phyloP scores from a whole-genome alignment of 2,329 filamentous ascomycete genomes.

The Colletotrichum viniferum region DNA sequence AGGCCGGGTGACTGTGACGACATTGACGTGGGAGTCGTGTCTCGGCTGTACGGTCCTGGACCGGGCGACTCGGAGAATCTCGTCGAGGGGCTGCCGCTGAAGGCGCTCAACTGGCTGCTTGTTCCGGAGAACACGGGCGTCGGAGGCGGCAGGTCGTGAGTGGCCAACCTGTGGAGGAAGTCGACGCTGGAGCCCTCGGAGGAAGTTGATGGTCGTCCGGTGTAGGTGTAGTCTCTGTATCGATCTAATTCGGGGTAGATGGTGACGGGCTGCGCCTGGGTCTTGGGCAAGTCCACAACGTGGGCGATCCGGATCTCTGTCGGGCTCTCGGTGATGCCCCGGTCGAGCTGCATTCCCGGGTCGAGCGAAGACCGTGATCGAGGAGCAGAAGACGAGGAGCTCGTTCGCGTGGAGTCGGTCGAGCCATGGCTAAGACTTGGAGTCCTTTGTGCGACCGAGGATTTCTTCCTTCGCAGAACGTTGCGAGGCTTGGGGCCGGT shows the following conservation, averaged over 20 bases:
- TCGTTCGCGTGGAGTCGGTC: conserved; percentile 40
- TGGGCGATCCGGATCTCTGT: conserved; percentile 47
- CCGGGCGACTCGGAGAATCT: conserved; percentile 75
- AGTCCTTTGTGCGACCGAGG: conserved; percentile 46
- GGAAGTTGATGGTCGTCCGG: conserved; percentile 39
- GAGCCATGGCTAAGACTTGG: conserved; percentile 36
- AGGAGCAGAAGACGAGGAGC: conserved; percentile 47
- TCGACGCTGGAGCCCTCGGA: conserved; percentile 43
- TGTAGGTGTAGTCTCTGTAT: conserved; percentile 49
- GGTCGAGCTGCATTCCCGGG: conserved; percentile 42
- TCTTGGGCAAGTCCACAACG: conserved; percentile 42
- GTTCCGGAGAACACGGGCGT: conserved; percentile 66
- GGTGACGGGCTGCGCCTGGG: conserved; percentile 44
- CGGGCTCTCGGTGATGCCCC: conserved; percentile 47
- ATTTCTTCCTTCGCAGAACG: conserved; percentile 55
- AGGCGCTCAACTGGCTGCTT: conserved; percentile 59
- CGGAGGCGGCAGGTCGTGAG: conserved; percentile 69
- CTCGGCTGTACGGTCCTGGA: conserved; percentile 73
- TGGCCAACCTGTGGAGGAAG: conserved; percentile 61
- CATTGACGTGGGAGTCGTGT: conserved; percentile 79
- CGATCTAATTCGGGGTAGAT: conserved; percentile 67
- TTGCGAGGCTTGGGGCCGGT: conserved; percentile 40
- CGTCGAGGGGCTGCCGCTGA: conserved; percentile 76
- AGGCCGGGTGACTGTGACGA: conserved; percentile 75
- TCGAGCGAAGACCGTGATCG: conserved; percentile 42